Base-by-base conservation (phyloP, 2,329 filamentous ascomycete species). In the Aspergillus pseudoviridinutans region DNA sequence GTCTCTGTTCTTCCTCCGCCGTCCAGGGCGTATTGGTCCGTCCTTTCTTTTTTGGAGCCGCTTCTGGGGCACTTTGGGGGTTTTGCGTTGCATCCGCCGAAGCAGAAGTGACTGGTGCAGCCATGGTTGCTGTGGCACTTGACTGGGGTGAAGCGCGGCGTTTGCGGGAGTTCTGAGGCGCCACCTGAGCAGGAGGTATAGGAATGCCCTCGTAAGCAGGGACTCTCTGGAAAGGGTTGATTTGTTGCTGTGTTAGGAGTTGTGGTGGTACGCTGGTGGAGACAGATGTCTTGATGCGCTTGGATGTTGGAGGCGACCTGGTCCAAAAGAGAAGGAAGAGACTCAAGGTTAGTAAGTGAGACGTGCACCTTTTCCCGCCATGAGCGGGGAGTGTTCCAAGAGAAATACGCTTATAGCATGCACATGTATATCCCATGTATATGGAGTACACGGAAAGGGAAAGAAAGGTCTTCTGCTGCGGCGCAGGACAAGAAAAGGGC, bases 21-120 rank as follows among this genome's bases (percentile, higher is more conserved):
- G 92, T 97, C 94, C 94, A 99, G 0, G 94, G 94, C 2, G 94
- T 99, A 72, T 99, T 99, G n/a, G 94, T 97, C 59, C 94, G 84
- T 68, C 91, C 94, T 80, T 97, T 97, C 80, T 97, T 99, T 50
- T 76, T 76, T 14, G 73, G 71, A 3, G 70, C 64, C 8, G 68
- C 56, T 58, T 74, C 73, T 20, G 69, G 58, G 9, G 66, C 55
- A n/a, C 64, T 58, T 10, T 65, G 58, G 32, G 65, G 53, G 27
- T 60, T 60, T 5, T 69, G 63, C 49, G 71, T 66, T 57, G 66
- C 59, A 58, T 74, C 67, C n/a, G 68, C 68, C 52, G 64, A 64
- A 38, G 66, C 58, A 50, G 65, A 66, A 56, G 67, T 60, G 50
- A 71, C 62, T 44, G 70, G 65, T 24, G 74, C 62, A 47, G 69